phyloP scores from a whole-genome alignment of 1,284 basidiomycete genomes.

The Phylloboletellus chloephorus region DNA sequence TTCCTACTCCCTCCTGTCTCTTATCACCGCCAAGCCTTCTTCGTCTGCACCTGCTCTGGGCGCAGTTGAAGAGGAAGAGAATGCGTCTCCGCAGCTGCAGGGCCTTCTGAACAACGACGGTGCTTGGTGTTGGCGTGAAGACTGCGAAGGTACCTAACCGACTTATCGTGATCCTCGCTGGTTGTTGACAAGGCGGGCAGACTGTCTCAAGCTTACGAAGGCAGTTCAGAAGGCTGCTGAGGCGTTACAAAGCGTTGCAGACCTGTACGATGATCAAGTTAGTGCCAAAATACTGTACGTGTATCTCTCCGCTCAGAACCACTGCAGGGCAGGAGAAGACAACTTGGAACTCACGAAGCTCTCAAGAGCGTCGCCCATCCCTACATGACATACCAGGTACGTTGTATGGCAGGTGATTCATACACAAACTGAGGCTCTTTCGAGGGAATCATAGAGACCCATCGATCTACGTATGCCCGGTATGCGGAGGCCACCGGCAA shows the following conservation, averaged over 20 bases:
- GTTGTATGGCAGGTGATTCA: conserved; percentile 8
- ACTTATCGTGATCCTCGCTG: not conserved
- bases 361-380: conserved; percentile 75
- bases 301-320: conserved; percentile 8
- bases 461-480: conserved; percentile 58
- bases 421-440: conserved; percentile 2
- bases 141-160: conserved; percentile 49
- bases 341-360: conserved; percentile 69
- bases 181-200: conserved; percentile 32
- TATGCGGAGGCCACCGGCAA: conserved; percentile 50
- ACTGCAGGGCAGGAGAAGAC: conserved; percentile 61
- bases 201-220: conserved; percentile 72
- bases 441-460: conserved; percentile 67
- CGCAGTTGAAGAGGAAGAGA: conserved; percentile 45
- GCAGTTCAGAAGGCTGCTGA: conserved; percentile 76
- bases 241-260: conserved; percentile 66
- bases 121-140: conserved; percentile 84
- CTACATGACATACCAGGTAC: conserved; percentile 60
- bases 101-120: conserved; percentile 66
- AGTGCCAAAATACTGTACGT: conserved; percentile 22
- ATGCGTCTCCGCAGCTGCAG: conserved; percentile 28
- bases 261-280: conserved; percentile 75
- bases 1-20: conserved; percentile 62
- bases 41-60: conserved; percentile 44
- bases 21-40: conserved; percentile 64